These are phyloP conservation scores for Fraxinus floribunda DNA, from an alignment of 305 asterid species.

Conservation along the genomic window DNA sequence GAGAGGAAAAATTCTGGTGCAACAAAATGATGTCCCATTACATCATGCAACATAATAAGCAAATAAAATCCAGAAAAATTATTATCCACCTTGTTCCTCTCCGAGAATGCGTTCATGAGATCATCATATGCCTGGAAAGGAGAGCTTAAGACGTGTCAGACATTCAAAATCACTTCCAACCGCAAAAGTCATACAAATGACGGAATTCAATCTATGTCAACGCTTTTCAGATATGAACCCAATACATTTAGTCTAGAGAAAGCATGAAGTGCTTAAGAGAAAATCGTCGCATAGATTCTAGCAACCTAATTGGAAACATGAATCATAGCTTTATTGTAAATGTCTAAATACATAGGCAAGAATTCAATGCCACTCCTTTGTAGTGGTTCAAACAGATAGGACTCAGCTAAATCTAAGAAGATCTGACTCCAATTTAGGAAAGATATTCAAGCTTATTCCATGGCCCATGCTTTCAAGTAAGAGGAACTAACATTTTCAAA, in stretches of 20 bases:
- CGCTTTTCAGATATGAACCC: constrained; percentile 4
- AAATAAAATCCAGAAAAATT: constrained; percentile 3
- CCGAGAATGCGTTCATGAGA: constrained; percentile 90
- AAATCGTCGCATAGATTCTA: neutral
- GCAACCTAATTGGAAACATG: neutral
- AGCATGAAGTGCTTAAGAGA: constrained; percentile 3
- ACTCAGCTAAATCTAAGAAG: neutral
- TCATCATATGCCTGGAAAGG: constrained; percentile 81
- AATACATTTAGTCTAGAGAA: neutral
- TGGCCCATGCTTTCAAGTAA: constrained; percentile 20
- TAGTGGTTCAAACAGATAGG: neutral
- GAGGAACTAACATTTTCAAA: constrained; percentile 72
- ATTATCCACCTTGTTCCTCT: constrained; percentile 78
- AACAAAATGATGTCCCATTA: constrained; percentile 18
- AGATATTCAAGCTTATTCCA: constrained; percentile 5
- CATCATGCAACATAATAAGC: constrained; percentile 4
- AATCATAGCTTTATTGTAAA: neutral
- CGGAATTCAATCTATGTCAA: neutral
- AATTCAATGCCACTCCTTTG: neutral
- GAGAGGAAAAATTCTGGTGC: constrained; percentile 2
- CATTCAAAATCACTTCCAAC: constrained; percentile 16
- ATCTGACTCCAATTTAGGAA: constrained; percentile 6
- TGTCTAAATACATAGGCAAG: neutral
- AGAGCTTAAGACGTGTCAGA: constrained; percentile 30
- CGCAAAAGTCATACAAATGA: neutral